These are phyloP conservation scores for Fallopia convolvulus DNA, from an alignment of 148 eudicot species.

Conservation along the genomic window DNA sequence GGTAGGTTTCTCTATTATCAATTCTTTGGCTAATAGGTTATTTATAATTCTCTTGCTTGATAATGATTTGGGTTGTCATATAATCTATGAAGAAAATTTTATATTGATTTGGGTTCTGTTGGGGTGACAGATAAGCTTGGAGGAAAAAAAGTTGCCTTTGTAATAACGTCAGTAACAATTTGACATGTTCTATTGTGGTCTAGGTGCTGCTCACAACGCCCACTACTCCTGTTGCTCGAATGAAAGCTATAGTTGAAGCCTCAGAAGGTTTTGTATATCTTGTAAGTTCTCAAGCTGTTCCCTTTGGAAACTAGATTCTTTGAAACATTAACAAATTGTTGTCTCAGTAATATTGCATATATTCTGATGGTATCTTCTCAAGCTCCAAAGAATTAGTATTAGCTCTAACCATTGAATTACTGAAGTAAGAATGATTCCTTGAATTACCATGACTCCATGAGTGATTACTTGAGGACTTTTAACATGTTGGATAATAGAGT, in stretches of 20 bases:
- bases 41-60: too few species aligned
- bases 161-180: neutral
- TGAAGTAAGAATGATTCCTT: neutral
- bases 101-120: neutral
- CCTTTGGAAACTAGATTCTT: neutral
- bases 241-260: conserved; percentile 86
- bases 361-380: neutral
- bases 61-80: neutral
- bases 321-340: neutral
- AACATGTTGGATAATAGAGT: neutral
- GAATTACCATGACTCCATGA: neutral
- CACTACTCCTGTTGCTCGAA: conserved; percentile 76
- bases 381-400: neutral
- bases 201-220: conserved; percentile 62
- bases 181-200: neutral
- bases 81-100: neutral
- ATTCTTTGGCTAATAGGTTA: neutral
- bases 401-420: neutral
- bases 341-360: neutral
- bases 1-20: conserved; percentile 26
- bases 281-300: conserved; percentile 27
- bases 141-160: neutral
- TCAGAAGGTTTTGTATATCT: conserved; percentile 92
- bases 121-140: neutral
- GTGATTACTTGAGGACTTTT: neutral